Evolutionary conservation across 805 yeast genomes (phyloP), one percentile per base, ranked within the genome.

Genomic region (Candida ovalis): DNA sequence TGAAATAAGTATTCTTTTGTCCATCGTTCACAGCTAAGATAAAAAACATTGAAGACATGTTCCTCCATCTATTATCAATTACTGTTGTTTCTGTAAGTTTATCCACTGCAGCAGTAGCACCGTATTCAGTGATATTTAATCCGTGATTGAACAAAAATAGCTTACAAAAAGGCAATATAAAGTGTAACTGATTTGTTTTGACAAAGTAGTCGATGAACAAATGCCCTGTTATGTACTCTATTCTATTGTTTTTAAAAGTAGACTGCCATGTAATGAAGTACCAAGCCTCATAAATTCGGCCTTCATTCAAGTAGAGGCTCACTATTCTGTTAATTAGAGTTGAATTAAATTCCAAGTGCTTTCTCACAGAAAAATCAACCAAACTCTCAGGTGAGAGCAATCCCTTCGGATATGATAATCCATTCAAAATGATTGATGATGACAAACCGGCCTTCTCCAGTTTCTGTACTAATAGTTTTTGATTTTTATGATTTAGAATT

Each of bases 211-310:
- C 43, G 19, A 47, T 42, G 27, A 50, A 50, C 10, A 30, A 30
- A n/a, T 27, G 27, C 4, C 54, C 54, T 24, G 42, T 24, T 12
- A 18, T 21, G 3, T 30, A n/a, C 2, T 37, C 40, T 2, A 50
- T 27, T 17, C n/a, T 37, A 17, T 33, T 35, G 3, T 36, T 41
- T n/a, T 39, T 17, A 18, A 7, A 5, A 2, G 15, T 19, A 18
- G 25, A 42, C 19, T 25, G 32, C 25, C 36, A 25, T 18, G 38
- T 33, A 3, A 38, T 35, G 33, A 28, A 45, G 19, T 18, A 41
- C 54, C 54, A 50, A 18, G 54, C 54, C 35, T 45, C 47, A 17
- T 35, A 18, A 22, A 41, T 22, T 33, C 47, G 24, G 6, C 35
- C 33, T 6, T 44, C 47, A 13, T 22, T 13, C 30, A 47, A 24